Conservation (phyloP, 306 rosid species). For the Castanea crenata region DNA sequence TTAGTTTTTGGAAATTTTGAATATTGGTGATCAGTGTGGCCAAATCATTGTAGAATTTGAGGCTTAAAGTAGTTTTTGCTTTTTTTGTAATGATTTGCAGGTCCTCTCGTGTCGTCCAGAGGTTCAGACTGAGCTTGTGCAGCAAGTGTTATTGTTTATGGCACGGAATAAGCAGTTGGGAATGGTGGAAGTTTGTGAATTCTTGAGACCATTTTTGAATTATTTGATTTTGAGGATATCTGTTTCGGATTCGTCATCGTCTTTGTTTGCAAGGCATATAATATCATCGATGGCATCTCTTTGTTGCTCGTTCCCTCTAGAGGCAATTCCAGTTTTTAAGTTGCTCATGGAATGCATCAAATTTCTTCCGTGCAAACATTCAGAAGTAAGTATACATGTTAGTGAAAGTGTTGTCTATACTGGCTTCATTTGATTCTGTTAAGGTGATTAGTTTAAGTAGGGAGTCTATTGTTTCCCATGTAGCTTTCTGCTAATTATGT, state of each 20-base stretch:
- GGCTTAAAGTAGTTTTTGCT: slow-evolving; percentile 14
- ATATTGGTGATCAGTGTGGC: neutral
- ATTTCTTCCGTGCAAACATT: slow-evolving; percentile 46
- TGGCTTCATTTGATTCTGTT: slow-evolving; percentile 3
- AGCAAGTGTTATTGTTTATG: slow-evolving; percentile 69
- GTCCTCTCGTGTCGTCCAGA: slow-evolving; percentile 62
- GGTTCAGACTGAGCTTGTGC: slow-evolving; percentile 76
- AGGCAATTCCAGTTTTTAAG: slow-evolving; percentile 66
- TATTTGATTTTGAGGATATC: slow-evolving; percentile 57
- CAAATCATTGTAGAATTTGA: neutral
- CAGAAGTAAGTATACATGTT: slow-evolving; percentile 56
- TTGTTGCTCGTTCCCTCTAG: slow-evolving; percentile 67
- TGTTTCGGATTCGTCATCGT: slow-evolving; percentile 43
- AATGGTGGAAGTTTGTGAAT: slow-evolving; percentile 63
- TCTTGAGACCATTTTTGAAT: slow-evolving; percentile 62
- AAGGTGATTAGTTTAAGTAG: slow-evolving; percentile 14
- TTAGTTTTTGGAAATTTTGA: neutral
- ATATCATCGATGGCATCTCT: slow-evolving; percentile 59
- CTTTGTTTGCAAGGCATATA: slow-evolving; percentile 60
- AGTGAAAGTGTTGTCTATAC: slow-evolving; percentile 15
- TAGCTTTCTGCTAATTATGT: slow-evolving; percentile 2
- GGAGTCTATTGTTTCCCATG: neutral
- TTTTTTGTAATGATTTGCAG: slow-evolving; percentile 41
- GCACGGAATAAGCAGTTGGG: slow-evolving; percentile 53
- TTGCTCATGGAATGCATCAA: slow-evolving; percentile 58